phyloP scores from a whole-genome alignment of 139 green algal genomes.

The Zygnema circumcarinatum region DNA sequence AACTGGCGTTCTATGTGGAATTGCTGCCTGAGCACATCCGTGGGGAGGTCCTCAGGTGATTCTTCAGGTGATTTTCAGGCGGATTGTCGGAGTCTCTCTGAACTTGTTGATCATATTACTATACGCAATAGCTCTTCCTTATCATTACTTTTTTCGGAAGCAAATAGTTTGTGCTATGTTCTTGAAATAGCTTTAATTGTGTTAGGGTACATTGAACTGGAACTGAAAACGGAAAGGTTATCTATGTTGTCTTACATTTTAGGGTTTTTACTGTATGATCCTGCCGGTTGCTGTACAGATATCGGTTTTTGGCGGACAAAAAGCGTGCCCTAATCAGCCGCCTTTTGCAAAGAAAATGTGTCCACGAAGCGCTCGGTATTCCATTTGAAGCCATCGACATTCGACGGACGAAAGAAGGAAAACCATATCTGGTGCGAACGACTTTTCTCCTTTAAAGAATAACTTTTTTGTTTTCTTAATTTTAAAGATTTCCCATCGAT shows the following conservation, averaged over 20 bases:
- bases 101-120: not conserved
- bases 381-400: slow-evolving; percentile 59
- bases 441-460: not conserved
- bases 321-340: slow-evolving; percentile 49
- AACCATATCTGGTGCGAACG: slow-evolving; percentile 67
- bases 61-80: not conserved
- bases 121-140: too few relatives aligned
- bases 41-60: slow-evolving; percentile 27
- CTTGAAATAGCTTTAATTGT: too few relatives aligned
- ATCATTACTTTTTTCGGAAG: too few relatives aligned
- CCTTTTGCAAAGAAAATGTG: slow-evolving; percentile 12
- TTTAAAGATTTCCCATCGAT: not conserved
- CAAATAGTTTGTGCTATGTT: too few relatives aligned
- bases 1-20: not conserved
- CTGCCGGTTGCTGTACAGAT: too few relatives aligned
- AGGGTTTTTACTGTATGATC: too few relatives aligned
- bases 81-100: not conserved
- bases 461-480: not conserved
- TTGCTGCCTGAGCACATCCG: slow-evolving; percentile 10
- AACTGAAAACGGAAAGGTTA: too few relatives aligned
- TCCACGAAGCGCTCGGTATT: slow-evolving; percentile 58
- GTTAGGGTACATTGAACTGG: too few relatives aligned
- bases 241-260: too few relatives aligned
- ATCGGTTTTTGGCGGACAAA: slow-evolving; percentile 7
- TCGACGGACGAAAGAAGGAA: slow-evolving; percentile 70